Percentiles rank a stretch among this genome's conserved stretches.
phyloP scores from a whole-genome alignment of 2,329 filamentous ascomycete genomes.

The Epichloe coenophiala region DNA sequence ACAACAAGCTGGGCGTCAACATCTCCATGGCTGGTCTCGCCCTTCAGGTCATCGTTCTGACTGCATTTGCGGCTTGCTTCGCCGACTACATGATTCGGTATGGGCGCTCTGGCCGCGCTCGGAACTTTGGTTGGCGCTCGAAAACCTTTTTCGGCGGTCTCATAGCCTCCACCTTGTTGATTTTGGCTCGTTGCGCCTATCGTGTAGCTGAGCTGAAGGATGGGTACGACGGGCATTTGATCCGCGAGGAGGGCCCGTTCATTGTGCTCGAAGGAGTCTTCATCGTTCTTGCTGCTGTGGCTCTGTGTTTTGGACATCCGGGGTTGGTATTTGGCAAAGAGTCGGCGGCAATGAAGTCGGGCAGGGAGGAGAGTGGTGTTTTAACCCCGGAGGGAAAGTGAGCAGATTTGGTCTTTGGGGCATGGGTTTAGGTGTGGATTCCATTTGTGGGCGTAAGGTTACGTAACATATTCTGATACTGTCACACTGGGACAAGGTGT shows the following conservation, averaged over 20 bases:
- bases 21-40: constrained; percentile 38
- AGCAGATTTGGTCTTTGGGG: background rate
- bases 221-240: constrained; percentile 44
- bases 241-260: constrained; percentile 37
- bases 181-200: constrained; percentile 50
- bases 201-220: constrained; percentile 52
- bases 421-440: too few species aligned
- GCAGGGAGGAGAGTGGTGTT: constrained; percentile 14
- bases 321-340: constrained; percentile 23
- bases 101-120: constrained; percentile 14
- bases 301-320: constrained; percentile 28
- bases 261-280: constrained; percentile 37
- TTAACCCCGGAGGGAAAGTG: background rate
- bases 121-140: constrained; percentile 16
- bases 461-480: too few species aligned
- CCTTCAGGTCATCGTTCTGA: constrained; percentile 43
- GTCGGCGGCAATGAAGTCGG: constrained; percentile 5
- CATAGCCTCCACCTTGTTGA: constrained; percentile 38
- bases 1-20: constrained; percentile 24
- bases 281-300: constrained; percentile 22
- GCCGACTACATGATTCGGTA: constrained; percentile 36
- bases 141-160: constrained; percentile 39
- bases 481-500: too few species aligned
- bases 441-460: too few species aligned
- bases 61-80: constrained; percentile 35